Conservation (phyloP, 2,329 filamentous ascomycete genomes). For the Pseudomassariella vexata region DNA sequence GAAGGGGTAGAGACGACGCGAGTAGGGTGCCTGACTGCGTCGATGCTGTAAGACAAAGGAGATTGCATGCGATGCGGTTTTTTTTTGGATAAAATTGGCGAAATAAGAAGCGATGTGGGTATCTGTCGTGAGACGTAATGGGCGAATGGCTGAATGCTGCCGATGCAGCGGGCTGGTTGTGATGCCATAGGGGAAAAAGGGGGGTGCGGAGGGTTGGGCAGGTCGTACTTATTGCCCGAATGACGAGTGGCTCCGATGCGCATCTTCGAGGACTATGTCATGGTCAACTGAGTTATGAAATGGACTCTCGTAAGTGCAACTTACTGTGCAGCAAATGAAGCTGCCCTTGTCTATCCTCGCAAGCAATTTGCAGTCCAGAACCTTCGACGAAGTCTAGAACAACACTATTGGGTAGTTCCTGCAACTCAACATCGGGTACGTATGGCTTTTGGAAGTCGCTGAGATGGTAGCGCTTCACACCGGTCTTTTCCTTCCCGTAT, state of each 20-base stretch:
- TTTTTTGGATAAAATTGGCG: too few relatives aligned
- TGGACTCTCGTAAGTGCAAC: constrained; percentile 17
- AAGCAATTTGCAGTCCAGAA: constrained; percentile 58
- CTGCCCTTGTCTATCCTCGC: constrained; percentile 56
- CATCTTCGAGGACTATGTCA: constrained; percentile 34
- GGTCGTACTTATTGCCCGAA: constrained; percentile 22
- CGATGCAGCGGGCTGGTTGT: too few relatives aligned
- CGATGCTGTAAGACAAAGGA: too few relatives aligned
- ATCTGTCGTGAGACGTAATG: too few relatives aligned
- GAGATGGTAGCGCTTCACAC: constrained; percentile 75
- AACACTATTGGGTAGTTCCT: constrained; percentile 87
- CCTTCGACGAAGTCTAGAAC: constrained; percentile 56
- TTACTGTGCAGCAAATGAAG: constrained; percentile 47
- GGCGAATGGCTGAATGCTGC: too few relatives aligned
- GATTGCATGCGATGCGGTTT: too few relatives aligned
- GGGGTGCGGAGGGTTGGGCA: too few relatives aligned
- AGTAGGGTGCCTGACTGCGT: too few relatives aligned
- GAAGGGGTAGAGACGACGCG: too few relatives aligned
- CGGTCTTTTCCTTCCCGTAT: constrained; percentile 48
- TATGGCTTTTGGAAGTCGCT: constrained; percentile 76
- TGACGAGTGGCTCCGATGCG: constrained; percentile 28
- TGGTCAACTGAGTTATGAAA: background rate
- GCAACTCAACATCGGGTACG: constrained; percentile 81
- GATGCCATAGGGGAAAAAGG: too few relatives aligned
- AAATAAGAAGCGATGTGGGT: too few relatives aligned